Percentiles rank a stretch among this genome's conserved stretches.
phyloP scores from a whole-genome alignment of 2,329 filamentous ascomycete genomes.

The Parascedosporium putredinis region DNA sequence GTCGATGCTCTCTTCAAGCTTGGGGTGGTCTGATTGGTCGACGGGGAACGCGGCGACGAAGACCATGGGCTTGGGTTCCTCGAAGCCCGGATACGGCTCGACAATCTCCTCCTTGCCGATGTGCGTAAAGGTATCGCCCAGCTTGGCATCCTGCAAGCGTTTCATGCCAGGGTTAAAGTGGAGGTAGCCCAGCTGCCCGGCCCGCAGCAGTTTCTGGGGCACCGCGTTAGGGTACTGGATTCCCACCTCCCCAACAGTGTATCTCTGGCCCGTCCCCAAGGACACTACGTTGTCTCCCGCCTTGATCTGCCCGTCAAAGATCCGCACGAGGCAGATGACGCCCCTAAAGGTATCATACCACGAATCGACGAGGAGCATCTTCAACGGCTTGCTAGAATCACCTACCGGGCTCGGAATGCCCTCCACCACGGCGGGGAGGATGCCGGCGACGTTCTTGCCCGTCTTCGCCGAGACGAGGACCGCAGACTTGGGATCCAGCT shows the following conservation, averaged over 20 bases:
- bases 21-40: conserved; percentile 76
- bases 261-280: conserved; percentile 78
- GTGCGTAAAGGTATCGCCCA: conserved; percentile 88
- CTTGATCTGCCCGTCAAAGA: conserved; percentile 79
- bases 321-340: conserved; percentile 77
- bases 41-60: conserved; percentile 96
- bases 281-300: conserved; percentile 81
- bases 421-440: conserved; percentile 79
- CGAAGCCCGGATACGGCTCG: conserved; percentile 78
- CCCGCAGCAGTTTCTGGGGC: conserved; percentile 67
- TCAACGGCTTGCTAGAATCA: conserved; percentile 58
- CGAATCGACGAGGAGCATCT: conserved; percentile 85
- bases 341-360: conserved; percentile 98
- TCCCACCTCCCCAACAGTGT: conserved; percentile 90
- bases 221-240: conserved; percentile 90
- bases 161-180: conserved; percentile 99
- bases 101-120: conserved; percentile 67
- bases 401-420: conserved; percentile 73
- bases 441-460: conserved; percentile 71
- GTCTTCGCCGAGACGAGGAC: conserved; percentile 83
- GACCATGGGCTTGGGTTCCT: conserved; percentile 97
- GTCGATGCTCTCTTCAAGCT: conserved; percentile 85
- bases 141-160: conserved; percentile 85
- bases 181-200: conserved; percentile 92
- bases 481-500: conserved; percentile 66